A percentile compares a stretch with the other conserved stretches of the same genome.
phyloP scores from a whole-genome alignment of 2,329 filamentous ascomycete genomes.

The Paecilomyces niveus region DNA sequence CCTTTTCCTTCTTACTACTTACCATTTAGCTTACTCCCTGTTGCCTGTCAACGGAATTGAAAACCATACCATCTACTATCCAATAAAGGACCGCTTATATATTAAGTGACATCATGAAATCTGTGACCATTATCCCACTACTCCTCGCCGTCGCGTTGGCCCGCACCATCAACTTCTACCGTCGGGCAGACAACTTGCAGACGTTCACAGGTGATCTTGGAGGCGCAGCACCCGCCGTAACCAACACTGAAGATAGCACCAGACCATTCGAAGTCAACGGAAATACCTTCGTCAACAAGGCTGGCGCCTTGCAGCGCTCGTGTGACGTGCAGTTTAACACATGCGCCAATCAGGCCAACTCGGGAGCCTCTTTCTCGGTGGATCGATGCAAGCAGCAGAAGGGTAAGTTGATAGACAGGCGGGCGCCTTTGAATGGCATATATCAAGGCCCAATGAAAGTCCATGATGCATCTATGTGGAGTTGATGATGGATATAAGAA shows the following conservation, averaged over 20 bases:
- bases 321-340: slow-evolving; percentile 59
- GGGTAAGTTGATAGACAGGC: background rate
- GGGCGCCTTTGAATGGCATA: background rate
- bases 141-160: slow-evolving; percentile 1
- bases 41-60: background rate
- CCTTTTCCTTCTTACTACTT: background rate
- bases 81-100: background rate
- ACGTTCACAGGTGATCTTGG: slow-evolving; percentile 43
- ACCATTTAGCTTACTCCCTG: background rate
- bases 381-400: slow-evolving; percentile 53
- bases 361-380: slow-evolving; percentile 34
- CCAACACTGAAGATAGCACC: slow-evolving; percentile 39
- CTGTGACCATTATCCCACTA: background rate
- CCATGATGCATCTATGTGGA: too few species aligned
- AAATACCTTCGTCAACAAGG: slow-evolving; percentile 51
- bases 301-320: slow-evolving; percentile 51
- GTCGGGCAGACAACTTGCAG: slow-evolving; percentile 11
- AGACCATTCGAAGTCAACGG: slow-evolving; percentile 53
- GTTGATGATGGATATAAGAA: too few species aligned
- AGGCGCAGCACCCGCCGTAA: slow-evolving; percentile 48
- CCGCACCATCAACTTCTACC: background rate
- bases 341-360: slow-evolving; percentile 53
- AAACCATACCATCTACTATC: background rate
- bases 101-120: background rate
- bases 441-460: too few species aligned